Evolutionary conservation across 768 basidiomycete species (phyloP).

Genomic region (Tubosaeta brunneosetosa): DNA sequence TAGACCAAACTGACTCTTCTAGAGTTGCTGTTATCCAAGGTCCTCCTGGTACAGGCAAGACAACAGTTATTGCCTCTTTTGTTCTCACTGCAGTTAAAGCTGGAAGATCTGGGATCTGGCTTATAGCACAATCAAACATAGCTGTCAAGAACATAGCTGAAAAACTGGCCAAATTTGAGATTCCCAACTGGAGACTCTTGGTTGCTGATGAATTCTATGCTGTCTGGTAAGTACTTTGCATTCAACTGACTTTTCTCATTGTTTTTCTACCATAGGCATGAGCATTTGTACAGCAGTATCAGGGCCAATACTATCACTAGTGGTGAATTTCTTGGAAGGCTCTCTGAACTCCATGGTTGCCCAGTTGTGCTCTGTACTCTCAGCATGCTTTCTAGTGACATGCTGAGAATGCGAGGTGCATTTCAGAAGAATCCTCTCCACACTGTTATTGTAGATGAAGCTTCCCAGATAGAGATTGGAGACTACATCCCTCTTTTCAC

Average conservation of each 20-base stretch:
- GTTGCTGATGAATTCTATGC: conserved; percentile 67
- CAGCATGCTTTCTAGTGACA: conserved; percentile 59
- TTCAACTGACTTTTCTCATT: conserved; percentile 1
- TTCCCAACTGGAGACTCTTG: conserved; percentile 58
- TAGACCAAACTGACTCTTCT: conserved; percentile 29
- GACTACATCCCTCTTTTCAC: conserved; percentile 43
- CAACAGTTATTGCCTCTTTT: conserved; percentile 65
- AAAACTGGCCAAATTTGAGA: conserved; percentile 55
- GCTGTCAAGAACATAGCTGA: conserved; percentile 89
- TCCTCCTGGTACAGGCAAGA: conserved; percentile 71
- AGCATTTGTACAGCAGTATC: conserved; percentile 61
- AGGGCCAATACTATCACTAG: conserved; percentile 49
- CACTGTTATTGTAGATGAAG: conserved; percentile 60
- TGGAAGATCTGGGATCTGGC: conserved; percentile 58
- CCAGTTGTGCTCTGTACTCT: conserved; percentile 73
- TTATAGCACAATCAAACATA: conserved; percentile 81
- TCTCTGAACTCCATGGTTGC: conserved; percentile 35
- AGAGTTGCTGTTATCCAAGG: conserved; percentile 40
- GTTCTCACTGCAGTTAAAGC: conserved; percentile 43
- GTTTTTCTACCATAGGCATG: conserved; percentile 55
- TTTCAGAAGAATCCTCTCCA: conserved; percentile 35
- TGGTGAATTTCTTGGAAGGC: conserved; percentile 28
- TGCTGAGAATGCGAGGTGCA: conserved; percentile 13
- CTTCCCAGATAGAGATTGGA: conserved; percentile 60
- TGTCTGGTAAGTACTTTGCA: conserved; percentile 49